Percentiles rank a stretch among this genome's conserved stretches.
Evolutionary conservation across 371 early-diverging fungal species (phyloP).

Genomic region (Haplosporangium sp.): DNA sequence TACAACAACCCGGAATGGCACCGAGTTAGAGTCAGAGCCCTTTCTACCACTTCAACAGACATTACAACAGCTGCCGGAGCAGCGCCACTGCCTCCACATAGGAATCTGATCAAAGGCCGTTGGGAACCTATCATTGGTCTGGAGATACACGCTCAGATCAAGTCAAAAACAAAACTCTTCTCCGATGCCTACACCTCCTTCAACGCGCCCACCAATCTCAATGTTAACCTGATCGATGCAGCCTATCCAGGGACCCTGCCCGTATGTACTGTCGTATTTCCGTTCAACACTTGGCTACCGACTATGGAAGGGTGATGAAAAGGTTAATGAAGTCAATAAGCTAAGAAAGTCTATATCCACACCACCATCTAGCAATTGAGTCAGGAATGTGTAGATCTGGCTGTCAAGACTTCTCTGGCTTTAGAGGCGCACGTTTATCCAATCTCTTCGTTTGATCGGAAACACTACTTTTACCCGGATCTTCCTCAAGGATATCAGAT

Average conservation of each 20-base stretch:
- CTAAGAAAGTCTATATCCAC: too few relatives aligned
- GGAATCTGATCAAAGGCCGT: slow-evolving; percentile 41
- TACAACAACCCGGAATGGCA: background rate
- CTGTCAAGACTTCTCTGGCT: slow-evolving; percentile 80
- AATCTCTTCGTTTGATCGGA: slow-evolving; percentile 86
- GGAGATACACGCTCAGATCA: slow-evolving; percentile 91
- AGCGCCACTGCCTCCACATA: slow-evolving; percentile 2
- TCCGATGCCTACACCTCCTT: slow-evolving; percentile 73
- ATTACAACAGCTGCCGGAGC: background rate
- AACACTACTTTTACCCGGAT: slow-evolving; percentile 96
- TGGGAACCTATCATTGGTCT: slow-evolving; percentile 90
- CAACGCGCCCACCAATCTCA: slow-evolving; percentile 75
- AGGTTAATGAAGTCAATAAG: too few relatives aligned
- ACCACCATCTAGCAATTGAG: slow-evolving; percentile 70
- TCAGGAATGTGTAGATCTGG: slow-evolving; percentile 74
- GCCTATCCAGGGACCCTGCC: slow-evolving; percentile 88
- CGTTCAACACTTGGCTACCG: background rate
- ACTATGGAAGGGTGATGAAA: background rate
- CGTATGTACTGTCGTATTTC: slow-evolving; percentile 34
- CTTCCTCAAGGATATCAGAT: slow-evolving; percentile 94
- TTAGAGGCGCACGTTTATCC: slow-evolving; percentile 74
- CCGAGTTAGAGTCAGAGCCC: background rate
- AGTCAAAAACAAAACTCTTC: slow-evolving; percentile 83
- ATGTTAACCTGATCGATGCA: slow-evolving; percentile 80
- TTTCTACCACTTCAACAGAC: background rate